A percentile compares a stretch with the other conserved stretches of the same genome.
phyloP scores from a whole-genome alignment of 305 asterid genomes.

The Galium porrigens region DNA sequence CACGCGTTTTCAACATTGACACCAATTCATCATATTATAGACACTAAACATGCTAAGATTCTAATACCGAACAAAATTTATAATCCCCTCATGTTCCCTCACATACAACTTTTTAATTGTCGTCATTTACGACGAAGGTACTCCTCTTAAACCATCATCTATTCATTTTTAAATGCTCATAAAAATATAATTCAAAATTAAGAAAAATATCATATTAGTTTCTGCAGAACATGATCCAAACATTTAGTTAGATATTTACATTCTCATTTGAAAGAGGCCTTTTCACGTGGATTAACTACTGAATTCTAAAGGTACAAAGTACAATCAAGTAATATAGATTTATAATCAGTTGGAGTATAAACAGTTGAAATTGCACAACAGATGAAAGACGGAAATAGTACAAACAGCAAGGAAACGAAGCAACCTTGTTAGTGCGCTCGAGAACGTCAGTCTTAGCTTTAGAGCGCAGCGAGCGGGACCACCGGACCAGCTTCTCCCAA shows the following conservation, averaged over 20 bases:
- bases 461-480: conserved; percentile 74
- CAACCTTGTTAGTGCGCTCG: conserved; percentile 68
- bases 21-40: not conserved
- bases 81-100: not conserved
- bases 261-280: not conserved
- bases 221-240: not conserved
- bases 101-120: not conserved
- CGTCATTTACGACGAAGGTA: not conserved
- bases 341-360: not conserved
- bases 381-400: not conserved
- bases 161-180: not conserved
- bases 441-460: conserved; percentile 73
- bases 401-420: not conserved
- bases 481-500: conserved; percentile 79
- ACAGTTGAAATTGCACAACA: not conserved
- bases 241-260: not conserved
- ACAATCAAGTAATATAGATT: not conserved
- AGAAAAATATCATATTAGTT: not conserved
- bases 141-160: not conserved
- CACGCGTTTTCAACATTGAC: not conserved
- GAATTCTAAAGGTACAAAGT: not conserved
- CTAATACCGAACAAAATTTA: not conserved
- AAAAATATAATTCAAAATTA: not conserved
- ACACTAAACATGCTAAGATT: not conserved
- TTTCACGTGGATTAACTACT: not conserved